Conservation (phyloP, 352 stramenopile species). For the Phytopythium sindhum region DNA sequence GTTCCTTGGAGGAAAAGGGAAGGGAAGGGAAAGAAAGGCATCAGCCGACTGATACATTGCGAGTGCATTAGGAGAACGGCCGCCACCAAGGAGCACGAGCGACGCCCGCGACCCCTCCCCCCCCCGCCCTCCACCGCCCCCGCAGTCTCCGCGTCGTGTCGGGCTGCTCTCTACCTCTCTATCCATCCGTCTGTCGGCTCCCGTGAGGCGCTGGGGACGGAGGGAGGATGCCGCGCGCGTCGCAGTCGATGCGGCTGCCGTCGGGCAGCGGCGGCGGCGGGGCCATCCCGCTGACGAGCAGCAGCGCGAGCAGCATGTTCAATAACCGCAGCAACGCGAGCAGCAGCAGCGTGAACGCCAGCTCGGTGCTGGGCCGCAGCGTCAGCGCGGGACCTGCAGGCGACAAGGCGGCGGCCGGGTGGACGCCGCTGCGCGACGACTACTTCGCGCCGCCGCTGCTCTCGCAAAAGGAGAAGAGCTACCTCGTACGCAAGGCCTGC, state of each 20-base stretch:
- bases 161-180: background rate
- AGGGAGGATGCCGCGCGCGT: conserved; percentile 6
- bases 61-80: background rate
- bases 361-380: conserved; percentile 11
- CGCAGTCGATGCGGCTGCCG: conserved; percentile 6
- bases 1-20: no score
- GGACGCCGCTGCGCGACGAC: conserved; percentile 73
- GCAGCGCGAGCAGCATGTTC: conserved; percentile 5
- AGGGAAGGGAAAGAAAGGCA: no score
- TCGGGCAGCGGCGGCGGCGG: background rate
- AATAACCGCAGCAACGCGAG: background rate
- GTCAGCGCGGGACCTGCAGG: conserved; percentile 7
- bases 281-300: conserved; percentile 2
- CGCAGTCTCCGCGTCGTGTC: background rate
- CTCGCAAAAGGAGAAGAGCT: conserved; percentile 58
- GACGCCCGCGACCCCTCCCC: no score
- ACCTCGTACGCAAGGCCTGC: conserved; percentile 79
- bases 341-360: background rate
- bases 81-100: background rate
- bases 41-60: no score
- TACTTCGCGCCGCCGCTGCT: conserved; percentile 72
- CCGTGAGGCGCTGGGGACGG: background rate
- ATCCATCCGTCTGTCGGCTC: background rate
- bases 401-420: conserved; percentile 19
- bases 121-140: no score